Percentiles rank a stretch among this genome's conserved stretches.
Evolutionary conservation across 805 yeast species (phyloP).

Genomic region (Tetrapisispora namnaoensis): DNA sequence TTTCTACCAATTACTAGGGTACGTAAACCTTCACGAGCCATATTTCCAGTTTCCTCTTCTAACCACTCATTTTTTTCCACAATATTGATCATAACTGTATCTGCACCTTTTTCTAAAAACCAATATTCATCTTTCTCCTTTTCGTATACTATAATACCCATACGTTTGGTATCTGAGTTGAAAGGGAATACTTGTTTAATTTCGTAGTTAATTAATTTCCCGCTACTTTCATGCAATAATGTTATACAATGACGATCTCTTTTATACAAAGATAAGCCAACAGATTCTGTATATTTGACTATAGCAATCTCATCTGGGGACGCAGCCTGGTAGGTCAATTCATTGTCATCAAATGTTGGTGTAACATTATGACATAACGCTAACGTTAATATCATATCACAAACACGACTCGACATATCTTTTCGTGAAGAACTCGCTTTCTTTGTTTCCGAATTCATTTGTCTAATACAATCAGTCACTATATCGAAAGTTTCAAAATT

Average conservation of each 20-base stretch:
- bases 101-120: constrained; percentile 94
- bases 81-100: constrained; percentile 78
- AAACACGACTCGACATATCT: constrained; percentile 65
- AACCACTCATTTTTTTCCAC: constrained; percentile 90
- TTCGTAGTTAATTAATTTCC: constrained; percentile 45
- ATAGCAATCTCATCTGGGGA: constrained; percentile 98
- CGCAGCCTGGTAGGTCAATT: constrained; percentile 84
- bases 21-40: constrained; percentile 97
- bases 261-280: constrained; percentile 70
- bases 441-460: constrained; percentile 12
- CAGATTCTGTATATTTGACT: constrained; percentile 78
- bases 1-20: constrained; percentile 92
- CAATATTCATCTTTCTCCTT: constrained; percentile 55
- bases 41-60: constrained; percentile 92
- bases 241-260: constrained; percentile 76
- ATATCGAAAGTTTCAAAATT: constrained; percentile 89
- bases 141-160: constrained; percentile 82
- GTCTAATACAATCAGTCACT: constrained; percentile 56
- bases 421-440: constrained; percentile 36
- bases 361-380: constrained; percentile 98
- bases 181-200: constrained; percentile 85
- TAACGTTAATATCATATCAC: constrained; percentile 70
- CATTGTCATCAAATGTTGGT: constrained; percentile 76
- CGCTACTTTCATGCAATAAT: constrained; percentile 51
- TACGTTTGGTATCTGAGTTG: constrained; percentile 88